phyloP scores from a whole-genome alignment of 495 filamentous ascomycete species.

The Alectoria sarmentosa region DNA sequence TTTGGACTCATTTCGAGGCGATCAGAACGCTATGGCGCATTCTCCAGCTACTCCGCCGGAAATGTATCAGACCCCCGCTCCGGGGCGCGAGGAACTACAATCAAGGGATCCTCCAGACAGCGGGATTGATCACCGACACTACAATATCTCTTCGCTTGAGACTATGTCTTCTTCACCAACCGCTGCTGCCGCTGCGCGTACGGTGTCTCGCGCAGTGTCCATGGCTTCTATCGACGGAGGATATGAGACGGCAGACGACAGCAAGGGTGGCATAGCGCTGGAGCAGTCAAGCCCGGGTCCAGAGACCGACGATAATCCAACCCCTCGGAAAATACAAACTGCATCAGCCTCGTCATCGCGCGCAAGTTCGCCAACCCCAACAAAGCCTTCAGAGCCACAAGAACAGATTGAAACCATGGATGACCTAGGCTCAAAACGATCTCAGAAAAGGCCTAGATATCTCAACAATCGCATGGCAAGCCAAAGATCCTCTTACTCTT shows the following conservation, averaged over 20 bases:
- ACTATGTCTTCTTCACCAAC: conserved; percentile 59
- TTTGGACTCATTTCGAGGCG: not conserved
- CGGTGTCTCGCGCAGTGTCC: conserved; percentile 45
- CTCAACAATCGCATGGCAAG: conserved; percentile 66
- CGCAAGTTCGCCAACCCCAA: conserved; percentile 22
- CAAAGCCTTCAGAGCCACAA: conserved; percentile 15
- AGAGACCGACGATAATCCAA: conserved; percentile 28
- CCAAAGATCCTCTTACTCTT: conserved; percentile 72
- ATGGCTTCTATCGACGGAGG: conserved; percentile 33
- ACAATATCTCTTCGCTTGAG: conserved; percentile 52
- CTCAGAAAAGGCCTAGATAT: conserved; percentile 58
- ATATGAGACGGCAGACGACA: conserved; percentile 31
- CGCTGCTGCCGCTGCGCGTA: conserved; percentile 54
- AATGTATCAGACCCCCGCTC: conserved; percentile 43
- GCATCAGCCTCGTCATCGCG: conserved; percentile 14
- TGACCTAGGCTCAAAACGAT: conserved; percentile 6
- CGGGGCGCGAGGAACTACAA: conserved; percentile 30
- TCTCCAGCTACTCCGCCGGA: conserved; percentile 40
- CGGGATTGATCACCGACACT: conserved; percentile 25
- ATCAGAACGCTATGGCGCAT: conserved; percentile 19
- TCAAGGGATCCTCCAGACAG: conserved; percentile 23
- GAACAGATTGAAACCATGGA: not conserved
- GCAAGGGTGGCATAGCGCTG: conserved; percentile 28
- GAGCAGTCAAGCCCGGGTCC: conserved; percentile 24
- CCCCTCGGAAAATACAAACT: conserved; percentile 28